Percentiles rank a stretch among this genome's conserved stretches.
Conservation (phyloP, 768 basidiomycete genomes). For the Leucosporidium yakuticum region DNA sequence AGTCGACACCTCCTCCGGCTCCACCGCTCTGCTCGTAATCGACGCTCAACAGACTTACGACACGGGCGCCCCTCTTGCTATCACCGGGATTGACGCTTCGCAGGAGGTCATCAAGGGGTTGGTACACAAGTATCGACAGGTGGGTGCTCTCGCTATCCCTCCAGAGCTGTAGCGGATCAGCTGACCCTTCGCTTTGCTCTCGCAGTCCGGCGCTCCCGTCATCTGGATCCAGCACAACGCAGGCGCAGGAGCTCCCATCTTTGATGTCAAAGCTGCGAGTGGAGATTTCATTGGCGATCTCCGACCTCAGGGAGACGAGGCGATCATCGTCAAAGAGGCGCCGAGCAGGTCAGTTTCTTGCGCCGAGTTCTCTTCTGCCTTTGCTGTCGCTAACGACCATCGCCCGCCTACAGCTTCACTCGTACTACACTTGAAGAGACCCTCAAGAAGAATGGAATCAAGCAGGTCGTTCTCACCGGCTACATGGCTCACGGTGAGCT, state of each 20-base stretch:
- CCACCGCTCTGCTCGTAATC: constrained; percentile 25
- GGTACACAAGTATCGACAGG: constrained; percentile 6
- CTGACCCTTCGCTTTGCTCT: neutral
- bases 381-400: neutral
- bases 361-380: no score
- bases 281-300: constrained; percentile 9
- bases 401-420: constrained; percentile 21
- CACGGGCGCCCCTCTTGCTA: constrained; percentile 16
- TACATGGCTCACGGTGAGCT: constrained; percentile 2
- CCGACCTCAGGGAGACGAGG: constrained; percentile 18
- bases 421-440: constrained; percentile 23
- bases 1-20: constrained; percentile 5
- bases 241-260: constrained; percentile 20
- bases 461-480: constrained; percentile 28
- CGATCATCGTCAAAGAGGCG: constrained; percentile 26
- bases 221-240: constrained; percentile 29
- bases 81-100: constrained; percentile 17
- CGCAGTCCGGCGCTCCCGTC: constrained; percentile 19
- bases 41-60: constrained; percentile 33
- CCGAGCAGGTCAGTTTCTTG: constrained; percentile 1
- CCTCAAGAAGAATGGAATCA: constrained; percentile 13
- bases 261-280: constrained; percentile 6
- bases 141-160: neutral
- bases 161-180: neutral
- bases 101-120: constrained; percentile 12